Evolutionary conservation across 257 asterid genomes (phyloP).

Genomic region (Phtheirospermum japonicum): DNA sequence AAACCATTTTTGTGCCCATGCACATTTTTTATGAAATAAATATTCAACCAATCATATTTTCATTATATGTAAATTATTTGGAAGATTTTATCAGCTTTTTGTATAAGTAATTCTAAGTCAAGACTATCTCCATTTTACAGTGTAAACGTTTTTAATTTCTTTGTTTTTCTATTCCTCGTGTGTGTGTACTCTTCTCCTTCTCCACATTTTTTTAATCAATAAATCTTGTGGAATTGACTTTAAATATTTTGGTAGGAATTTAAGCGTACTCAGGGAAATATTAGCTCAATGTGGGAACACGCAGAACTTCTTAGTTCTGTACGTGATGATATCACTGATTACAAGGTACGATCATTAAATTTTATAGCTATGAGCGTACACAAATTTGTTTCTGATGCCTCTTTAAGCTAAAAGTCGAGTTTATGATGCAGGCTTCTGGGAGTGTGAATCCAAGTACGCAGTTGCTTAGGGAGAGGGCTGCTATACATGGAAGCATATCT

Average conservation of each 20-base stretch:
- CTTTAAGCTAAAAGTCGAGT: slow-evolving; percentile 24
- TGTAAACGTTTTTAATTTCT: no score
- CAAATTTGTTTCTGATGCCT: slow-evolving; percentile 22
- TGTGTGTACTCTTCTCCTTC: not conserved
- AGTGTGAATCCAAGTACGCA: slow-evolving; percentile 78
- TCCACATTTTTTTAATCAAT: slow-evolving; percentile 5
- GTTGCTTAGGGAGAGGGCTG: slow-evolving; percentile 86
- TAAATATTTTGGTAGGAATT: slow-evolving; percentile 58
- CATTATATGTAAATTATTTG: slow-evolving; percentile 3
- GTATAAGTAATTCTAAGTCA: not conserved
- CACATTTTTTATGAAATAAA: no score
- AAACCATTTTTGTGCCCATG: no score
- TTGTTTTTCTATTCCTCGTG: slow-evolving; percentile 5
- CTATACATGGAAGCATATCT: slow-evolving; percentile 89
- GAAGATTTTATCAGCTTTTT: not conserved
- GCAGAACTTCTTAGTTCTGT: slow-evolving; percentile 98
- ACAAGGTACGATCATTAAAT: slow-evolving; percentile 55
- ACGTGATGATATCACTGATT: slow-evolving; percentile 92
- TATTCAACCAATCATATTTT: not conserved
- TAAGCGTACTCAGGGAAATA: slow-evolving; percentile 89
- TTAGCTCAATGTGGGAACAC: slow-evolving; percentile 85
- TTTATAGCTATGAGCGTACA: not conserved
- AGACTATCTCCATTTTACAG: no score
- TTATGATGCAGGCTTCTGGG: slow-evolving; percentile 75
- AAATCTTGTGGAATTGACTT: slow-evolving; percentile 26